phyloP scores from a whole-genome alignment of 805 yeast species.

The Cyberlindnera amylophila region DNA sequence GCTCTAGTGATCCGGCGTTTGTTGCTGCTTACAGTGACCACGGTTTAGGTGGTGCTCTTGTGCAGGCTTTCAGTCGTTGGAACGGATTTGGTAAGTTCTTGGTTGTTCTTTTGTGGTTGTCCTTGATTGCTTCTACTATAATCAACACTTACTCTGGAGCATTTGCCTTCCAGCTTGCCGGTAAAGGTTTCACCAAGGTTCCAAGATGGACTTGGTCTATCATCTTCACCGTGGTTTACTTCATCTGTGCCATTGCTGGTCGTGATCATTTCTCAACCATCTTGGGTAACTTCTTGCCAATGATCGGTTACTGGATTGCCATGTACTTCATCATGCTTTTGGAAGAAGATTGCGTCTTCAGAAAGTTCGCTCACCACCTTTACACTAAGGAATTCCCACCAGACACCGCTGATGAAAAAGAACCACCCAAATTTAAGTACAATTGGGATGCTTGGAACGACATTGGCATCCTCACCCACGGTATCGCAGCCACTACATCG shows the following conservation, averaged over 20 bases:
- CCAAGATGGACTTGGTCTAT: constrained; percentile 81
- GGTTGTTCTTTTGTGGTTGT: constrained; percentile 62
- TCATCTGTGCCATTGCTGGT: constrained; percentile 76
- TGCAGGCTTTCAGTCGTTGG: constrained; percentile 67
- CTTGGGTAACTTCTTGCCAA: constrained; percentile 77
- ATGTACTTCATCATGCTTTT: constrained; percentile 67
- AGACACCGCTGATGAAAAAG: constrained; percentile 11
- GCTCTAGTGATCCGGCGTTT: constrained; percentile 57
- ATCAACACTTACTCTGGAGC: constrained; percentile 80
- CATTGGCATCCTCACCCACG: constrained; percentile 53
- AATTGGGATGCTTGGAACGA: constrained; percentile 77
- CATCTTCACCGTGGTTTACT: constrained; percentile 55
- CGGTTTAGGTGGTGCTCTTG: constrained; percentile 76
- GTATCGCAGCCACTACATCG: constrained; percentile 65
- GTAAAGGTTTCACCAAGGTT: constrained; percentile 46
- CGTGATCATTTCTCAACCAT: constrained; percentile 67
- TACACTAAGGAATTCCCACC: constrained; percentile 40
- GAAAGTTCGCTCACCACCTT: constrained; percentile 42
- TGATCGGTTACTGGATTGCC: constrained; percentile 90
- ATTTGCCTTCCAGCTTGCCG: constrained; percentile 65
- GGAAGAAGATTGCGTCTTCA: constrained; percentile 70
- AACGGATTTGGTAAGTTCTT: constrained; percentile 72
- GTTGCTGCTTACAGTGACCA: constrained; percentile 45
- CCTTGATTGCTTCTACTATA: constrained; percentile 78
- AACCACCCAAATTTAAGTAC: constrained; percentile 40